A percentile compares a stretch with the other conserved stretches of the same genome.
These are phyloP conservation scores for Trichophaea hybrida DNA, from an alignment of 2,329 filamentous ascomycete genomes.

Conservation along the genomic window DNA sequence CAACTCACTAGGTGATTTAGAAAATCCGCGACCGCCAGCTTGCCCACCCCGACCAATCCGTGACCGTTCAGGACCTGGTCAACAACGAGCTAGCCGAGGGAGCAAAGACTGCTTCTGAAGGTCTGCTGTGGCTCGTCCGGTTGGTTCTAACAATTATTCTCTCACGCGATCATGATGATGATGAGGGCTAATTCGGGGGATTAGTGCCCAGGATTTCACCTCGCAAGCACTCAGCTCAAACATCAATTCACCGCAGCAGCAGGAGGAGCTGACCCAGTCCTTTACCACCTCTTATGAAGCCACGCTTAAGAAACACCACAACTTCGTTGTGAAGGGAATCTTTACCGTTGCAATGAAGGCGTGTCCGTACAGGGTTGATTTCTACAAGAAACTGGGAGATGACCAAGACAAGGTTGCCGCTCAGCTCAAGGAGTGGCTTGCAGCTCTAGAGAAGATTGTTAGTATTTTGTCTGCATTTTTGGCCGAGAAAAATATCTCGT, in stretches of 20 bases:
- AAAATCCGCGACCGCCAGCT: conserved; percentile 79
- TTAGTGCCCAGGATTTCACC: conserved; percentile 85
- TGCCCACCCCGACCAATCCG: conserved; percentile 62
- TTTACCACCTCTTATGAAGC: conserved; percentile 74
- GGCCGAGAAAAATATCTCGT: not conserved
- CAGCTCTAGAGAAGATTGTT: conserved; percentile 63
- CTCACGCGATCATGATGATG: not conserved
- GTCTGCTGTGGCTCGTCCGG: conserved; percentile 54
- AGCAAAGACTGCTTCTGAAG: conserved; percentile 79
- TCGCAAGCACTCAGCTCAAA: conserved; percentile 69
- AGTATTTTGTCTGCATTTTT: conserved; percentile 43
- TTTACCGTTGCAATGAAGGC: conserved; percentile 89
- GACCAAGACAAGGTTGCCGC: conserved; percentile 47
- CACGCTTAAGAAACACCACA: conserved; percentile 86
- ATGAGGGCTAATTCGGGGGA: not conserved
- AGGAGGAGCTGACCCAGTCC: conserved; percentile 66
- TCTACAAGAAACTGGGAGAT: conserved; percentile 72
- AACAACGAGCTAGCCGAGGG: conserved; percentile 72
- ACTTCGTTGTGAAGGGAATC: conserved; percentile 75
- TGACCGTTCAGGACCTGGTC: conserved; percentile 71
- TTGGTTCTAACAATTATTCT: conserved; percentile 3
- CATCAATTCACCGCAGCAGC: conserved; percentile 41
- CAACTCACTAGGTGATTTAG: conserved; percentile 34
- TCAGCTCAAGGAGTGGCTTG: conserved; percentile 57
- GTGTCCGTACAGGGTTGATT: conserved; percentile 83